Percentiles rank a stretch among this genome's conserved stretches.
Evolutionary conservation across 2,329 filamentous ascomycete species (phyloP).

Genomic region (Blumeria hordei): DNA sequence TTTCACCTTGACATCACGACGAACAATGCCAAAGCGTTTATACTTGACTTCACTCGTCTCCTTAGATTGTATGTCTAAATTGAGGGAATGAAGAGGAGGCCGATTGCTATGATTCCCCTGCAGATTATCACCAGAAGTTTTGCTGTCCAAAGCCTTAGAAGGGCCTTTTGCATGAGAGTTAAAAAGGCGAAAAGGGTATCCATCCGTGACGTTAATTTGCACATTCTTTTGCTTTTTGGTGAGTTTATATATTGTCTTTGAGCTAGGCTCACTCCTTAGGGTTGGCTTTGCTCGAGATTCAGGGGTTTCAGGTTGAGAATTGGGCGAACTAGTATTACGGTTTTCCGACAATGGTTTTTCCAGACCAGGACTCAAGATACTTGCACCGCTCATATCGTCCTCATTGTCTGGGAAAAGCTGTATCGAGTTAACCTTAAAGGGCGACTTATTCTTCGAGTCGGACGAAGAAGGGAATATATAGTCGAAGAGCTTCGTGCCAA

Average conservation of each 20-base stretch:
- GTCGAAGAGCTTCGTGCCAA: slow-evolving; percentile 81
- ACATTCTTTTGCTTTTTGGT: slow-evolving; percentile 4
- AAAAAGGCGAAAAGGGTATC: slow-evolving; percentile 20
- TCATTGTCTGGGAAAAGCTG: slow-evolving; percentile 16
- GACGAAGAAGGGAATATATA: slow-evolving; percentile 82
- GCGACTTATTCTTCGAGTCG: slow-evolving; percentile 30
- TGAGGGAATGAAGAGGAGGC: slow-evolving; percentile 10
- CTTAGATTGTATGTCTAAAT: slow-evolving; percentile 9
- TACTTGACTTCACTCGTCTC: slow-evolving; percentile 13
- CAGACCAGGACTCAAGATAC: slow-evolving; percentile 7
- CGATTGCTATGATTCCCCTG: slow-evolving; percentile 9
- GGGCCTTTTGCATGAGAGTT: slow-evolving; percentile 14
- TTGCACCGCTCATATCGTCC: slow-evolving; percentile 11
- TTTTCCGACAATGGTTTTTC: slow-evolving; percentile 16
- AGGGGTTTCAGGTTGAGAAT: slow-evolving; percentile 45
- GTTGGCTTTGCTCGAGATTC: slow-evolving; percentile 70
- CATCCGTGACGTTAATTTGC: slow-evolving; percentile 11
- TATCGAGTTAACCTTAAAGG: slow-evolving; percentile 31
- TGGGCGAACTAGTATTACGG: slow-evolving; percentile 23
- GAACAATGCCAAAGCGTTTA: slow-evolving; percentile 29
- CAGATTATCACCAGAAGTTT: slow-evolving; percentile 14
- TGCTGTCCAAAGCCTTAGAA: slow-evolving; percentile 11
- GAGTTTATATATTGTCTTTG: slow-evolving; percentile 4
- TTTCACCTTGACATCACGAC: slow-evolving; percentile 26
- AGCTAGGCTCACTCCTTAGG: slow-evolving; percentile 29